Base-by-base conservation (phyloP, 2,329 filamentous ascomycete species). In the Phyllosticta paracitricarpa region DNA sequence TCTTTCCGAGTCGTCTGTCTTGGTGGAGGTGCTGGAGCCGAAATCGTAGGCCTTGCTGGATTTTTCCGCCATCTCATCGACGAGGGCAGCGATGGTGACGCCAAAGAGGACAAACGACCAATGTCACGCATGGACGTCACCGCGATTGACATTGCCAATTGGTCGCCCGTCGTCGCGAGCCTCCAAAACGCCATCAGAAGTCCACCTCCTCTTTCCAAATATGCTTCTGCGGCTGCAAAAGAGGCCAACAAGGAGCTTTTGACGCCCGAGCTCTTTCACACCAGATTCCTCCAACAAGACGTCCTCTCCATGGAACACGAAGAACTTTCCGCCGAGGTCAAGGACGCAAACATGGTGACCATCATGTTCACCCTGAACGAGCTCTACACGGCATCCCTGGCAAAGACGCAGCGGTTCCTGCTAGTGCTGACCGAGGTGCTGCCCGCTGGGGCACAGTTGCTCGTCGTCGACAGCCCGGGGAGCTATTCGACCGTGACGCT, bases 311-410 rank as follows among this genome's bases (percentile, higher is more conserved):
- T 76, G 9, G 66, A 75, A 0, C 69, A 75, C 2, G 64, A 70
- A 1, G 69, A 73, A 2, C 65, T 83, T 0, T 58, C 65, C 5
- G 61, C 66, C 0, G 48, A 75, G 6, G 66, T 76, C 5, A 35
- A 67, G 14, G 64, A 65, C 7, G 69, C 72, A 1, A 65, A 73
- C 33, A 66, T 97, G 0, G 78, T 96, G 14, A 96, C 92, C 0
- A 76, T 97, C 12, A 84, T 97, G 75, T 99, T 97, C 79, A 97
- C 93, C 0, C 82, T 97, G 55, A 97, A 97, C 73, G 94, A 99
- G 75, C 84, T 99, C 0, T 97, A 97, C 77, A 88, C 89, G 0
- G 79, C 84, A 0, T 90, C 87, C 1, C 84, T 91, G 25, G 79
- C 85, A 2, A 84, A 85, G 66, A 91, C 93, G 0, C 96, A 93